A percentile compares a stretch with the other conserved stretches of the same genome.
phyloP scores from a whole-genome alignment of 2,329 filamentous ascomycete genomes.

The Ilyonectria robusta region DNA sequence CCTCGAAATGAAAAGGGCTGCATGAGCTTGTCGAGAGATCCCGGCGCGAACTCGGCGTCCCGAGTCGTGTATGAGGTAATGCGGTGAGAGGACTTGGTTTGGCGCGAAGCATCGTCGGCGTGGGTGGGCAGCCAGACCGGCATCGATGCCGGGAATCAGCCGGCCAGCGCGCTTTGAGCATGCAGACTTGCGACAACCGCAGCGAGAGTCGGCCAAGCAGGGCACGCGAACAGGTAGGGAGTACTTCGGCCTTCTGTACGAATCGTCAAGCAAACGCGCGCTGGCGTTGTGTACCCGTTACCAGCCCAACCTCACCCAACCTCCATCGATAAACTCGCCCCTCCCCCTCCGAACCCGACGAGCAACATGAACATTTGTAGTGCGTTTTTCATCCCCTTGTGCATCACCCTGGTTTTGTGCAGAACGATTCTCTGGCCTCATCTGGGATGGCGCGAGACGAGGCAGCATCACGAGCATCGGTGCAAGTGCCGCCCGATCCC shows the following conservation, averaged over 20 bases:
- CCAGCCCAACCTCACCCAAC: conserved; percentile 44
- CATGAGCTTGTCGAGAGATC: conserved; percentile 45
- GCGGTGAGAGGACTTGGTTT: conserved; percentile 48
- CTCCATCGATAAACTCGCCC: conserved; percentile 41
- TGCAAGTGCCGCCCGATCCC: conserved; percentile 43
- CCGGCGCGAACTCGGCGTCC: conserved; percentile 48
- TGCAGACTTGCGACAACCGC: conserved; percentile 8
- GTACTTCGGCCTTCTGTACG: conserved; percentile 19
- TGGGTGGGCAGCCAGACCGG: conserved; percentile 44
- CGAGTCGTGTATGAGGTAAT: conserved; percentile 50
- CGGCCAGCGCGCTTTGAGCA: conserved; percentile 8
- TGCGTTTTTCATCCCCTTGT: conserved; percentile 38
- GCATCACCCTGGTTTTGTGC: conserved; percentile 46
- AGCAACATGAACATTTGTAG: conserved; percentile 30
- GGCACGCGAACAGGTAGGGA: conserved; percentile 12
- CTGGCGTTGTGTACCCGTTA: conserved; percentile 43
- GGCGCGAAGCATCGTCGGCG: conserved; percentile 46
- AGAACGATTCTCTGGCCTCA: conserved; percentile 39
- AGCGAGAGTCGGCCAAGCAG: neutral
- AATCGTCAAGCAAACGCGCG: conserved; percentile 22
- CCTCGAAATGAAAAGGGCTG: conserved; percentile 40
- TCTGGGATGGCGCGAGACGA: conserved; percentile 42
- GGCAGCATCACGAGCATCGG: conserved; percentile 39
- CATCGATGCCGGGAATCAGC: conserved; percentile 45
- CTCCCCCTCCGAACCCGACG: conserved; percentile 30